phyloP scores from a whole-genome alignment of 257 asterid species.

The Solanum pinnatisectum region DNA sequence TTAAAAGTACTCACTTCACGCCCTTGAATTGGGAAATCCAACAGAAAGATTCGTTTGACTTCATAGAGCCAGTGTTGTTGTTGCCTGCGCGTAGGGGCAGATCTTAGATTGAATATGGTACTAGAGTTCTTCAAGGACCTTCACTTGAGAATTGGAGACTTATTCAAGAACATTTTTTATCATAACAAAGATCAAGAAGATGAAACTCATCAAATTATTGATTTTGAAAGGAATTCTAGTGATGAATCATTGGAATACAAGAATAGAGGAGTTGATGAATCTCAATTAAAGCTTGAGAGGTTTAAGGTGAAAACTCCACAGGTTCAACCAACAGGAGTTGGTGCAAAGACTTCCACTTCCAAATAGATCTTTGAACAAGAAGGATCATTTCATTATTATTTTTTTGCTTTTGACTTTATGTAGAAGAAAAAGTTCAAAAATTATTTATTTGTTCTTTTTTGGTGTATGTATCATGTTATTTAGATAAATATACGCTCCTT shows the following conservation, averaged over 20 bases:
- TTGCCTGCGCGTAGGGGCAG: neutral
- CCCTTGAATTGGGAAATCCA: neutral
- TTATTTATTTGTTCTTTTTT: neutral
- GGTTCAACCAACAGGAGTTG: neutral
- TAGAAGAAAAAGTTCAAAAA: neutral
- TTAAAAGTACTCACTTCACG: neutral
- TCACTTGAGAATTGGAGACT: neutral
- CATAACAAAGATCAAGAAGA: neutral
- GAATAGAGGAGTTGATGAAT: neutral
- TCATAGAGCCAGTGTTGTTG: neutral
- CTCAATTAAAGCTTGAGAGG: neutral
- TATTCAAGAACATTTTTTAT: neutral
- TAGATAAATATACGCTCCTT: neutral
- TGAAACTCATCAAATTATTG: neutral
- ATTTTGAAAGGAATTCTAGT: neutral
- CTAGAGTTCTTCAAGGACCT: neutral
- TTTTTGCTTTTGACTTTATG: neutral
- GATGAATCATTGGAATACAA: neutral
- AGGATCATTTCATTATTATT: neutral
- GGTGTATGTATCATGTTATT: neutral
- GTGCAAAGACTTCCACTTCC: neutral
- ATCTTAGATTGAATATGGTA: neutral
- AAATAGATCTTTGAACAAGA: neutral
- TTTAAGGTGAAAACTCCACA: neutral
- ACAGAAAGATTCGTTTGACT: neutral